These are phyloP conservation scores for Colletotrichum eleusines DNA, from an alignment of 2,329 filamentous ascomycete species.

Conservation along the genomic window DNA sequence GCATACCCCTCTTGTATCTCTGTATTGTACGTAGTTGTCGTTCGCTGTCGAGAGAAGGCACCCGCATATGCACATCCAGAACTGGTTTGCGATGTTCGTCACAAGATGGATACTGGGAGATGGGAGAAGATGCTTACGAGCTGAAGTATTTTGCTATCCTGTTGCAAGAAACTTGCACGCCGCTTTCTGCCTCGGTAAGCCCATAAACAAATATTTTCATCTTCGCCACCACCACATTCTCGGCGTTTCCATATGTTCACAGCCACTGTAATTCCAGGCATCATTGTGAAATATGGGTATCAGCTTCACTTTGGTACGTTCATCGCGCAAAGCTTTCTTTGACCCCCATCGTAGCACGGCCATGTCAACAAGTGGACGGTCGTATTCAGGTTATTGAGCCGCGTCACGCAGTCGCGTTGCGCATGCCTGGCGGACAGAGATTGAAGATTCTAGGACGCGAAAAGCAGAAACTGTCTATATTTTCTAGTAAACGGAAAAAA, in stretches of 20 bases:
- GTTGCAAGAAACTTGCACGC: background rate
- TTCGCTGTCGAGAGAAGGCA: background rate
- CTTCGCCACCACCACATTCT: background rate
- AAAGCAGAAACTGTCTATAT: background rate
- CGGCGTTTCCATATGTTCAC: background rate
- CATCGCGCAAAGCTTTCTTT: background rate
- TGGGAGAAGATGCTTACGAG: background rate
- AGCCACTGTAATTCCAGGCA: background rate
- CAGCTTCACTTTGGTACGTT: too few relatives aligned
- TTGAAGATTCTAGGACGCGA: background rate
- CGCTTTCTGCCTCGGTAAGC: background rate
- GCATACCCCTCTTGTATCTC: background rate
- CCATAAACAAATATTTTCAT: background rate
- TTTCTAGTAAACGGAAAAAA: background rate
- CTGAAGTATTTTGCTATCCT: too few relatives aligned
- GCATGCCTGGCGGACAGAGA: background rate
- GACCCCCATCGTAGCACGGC: background rate
- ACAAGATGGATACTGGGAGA: background rate
- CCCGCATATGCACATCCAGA: background rate
- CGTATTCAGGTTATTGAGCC: background rate
- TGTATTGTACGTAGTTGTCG: background rate
- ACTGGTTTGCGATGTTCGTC: background rate
- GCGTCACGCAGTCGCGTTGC: background rate
- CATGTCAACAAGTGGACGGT: background rate
- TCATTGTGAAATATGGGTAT: too few relatives aligned